Conservation (phyloP, 805 yeast species). For the Zygoascus tannicola region DNA sequence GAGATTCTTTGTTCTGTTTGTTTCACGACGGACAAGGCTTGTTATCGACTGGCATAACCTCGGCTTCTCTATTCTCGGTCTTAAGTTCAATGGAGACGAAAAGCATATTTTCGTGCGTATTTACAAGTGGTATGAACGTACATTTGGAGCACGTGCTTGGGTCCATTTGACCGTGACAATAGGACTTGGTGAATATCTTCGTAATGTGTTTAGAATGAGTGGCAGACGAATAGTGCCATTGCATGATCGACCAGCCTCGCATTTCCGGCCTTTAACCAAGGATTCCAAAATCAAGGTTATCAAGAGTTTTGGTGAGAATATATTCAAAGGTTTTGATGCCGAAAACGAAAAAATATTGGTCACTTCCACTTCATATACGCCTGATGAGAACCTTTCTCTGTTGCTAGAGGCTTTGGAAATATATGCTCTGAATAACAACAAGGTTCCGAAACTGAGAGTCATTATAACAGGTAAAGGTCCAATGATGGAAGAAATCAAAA, state of each 20-base stretch:
- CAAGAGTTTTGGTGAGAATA: conserved; percentile 20
- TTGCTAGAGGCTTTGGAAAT: conserved; percentile 57
- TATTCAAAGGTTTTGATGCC: conserved; percentile 31
- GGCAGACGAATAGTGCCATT: conserved; percentile 47
- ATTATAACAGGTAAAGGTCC: conserved; percentile 99
- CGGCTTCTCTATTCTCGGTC: conserved; percentile 70
- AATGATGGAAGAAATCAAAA: conserved; percentile 43
- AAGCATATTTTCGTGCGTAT: conserved; percentile 52
- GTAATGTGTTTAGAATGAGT: conserved; percentile 44
- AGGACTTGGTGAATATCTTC: conserved; percentile 56
- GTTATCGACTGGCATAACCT: conserved; percentile 96
- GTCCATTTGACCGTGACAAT: conserved; percentile 74
- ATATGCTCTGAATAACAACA: conserved; percentile 38
- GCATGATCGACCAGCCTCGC: conserved; percentile 78
- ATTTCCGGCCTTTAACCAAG: conserved; percentile 36
- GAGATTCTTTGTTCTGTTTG: conserved; percentile 41
- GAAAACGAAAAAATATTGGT: conserved; percentile 54
- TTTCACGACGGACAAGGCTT: conserved; percentile 47
- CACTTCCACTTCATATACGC: conserved; percentile 89
- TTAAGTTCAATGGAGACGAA: conserved; percentile 40
- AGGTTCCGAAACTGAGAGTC: conserved; percentile 43
- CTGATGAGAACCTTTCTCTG: conserved; percentile 79
- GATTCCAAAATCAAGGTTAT: conserved; percentile 28
- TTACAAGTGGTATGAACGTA: conserved; percentile 53
- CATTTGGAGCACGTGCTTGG: conserved; percentile 54